Base-by-base conservation (phyloP, 176 grass and related monocot genomes). In the Melocanna baccifera region DNA sequence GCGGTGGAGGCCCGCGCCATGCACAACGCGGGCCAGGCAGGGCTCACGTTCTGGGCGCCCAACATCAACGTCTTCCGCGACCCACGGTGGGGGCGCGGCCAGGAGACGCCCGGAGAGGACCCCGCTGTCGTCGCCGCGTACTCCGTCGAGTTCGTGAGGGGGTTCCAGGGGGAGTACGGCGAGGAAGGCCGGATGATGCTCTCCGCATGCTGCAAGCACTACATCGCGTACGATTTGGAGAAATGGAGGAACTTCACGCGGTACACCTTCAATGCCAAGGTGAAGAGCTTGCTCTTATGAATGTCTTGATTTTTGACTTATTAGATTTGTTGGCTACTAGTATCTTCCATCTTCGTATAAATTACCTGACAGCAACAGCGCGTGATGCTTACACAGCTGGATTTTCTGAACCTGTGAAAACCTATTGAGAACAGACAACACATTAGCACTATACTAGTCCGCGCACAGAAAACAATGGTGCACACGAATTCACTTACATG, bases 1-100 rank as follows among this genome's bases (percentile, higher is more conserved):
- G 85, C 91, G 4, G 81, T 88, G 43, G 93, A 98, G 93, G 96
- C 91, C 6, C 89, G 93, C 64, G 89, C 89, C 55, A 98, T 98
- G 96, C 87, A 98, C 89, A 90, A 71, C 86, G 64, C 70, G 25
- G 96, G 91, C 4, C 96, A 95, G 89, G 96, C 96, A 5, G 96
- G 96, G 9, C 96, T 98, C 73, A 95, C 93, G 25, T 98, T 90
- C 87, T 98, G 91, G 96, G 93, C 91, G 25, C 96, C 91, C 71
- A 98, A 98, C 87, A 98, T 98, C 83, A 98, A 98, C 89, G 69
- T 98, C 62, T 98, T 98, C 89, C 90, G 93, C 57, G 96, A 98
- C 73, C 93, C 91, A 0, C 81, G 96, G 28, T 98, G 91, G 93
- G 93, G 96, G 7, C 96, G 93, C 29, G 91, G 96, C 23, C 93